Conservation (phyloP, 148 eudicot genomes). For the Mesembryanthemum crystallinum region DNA sequence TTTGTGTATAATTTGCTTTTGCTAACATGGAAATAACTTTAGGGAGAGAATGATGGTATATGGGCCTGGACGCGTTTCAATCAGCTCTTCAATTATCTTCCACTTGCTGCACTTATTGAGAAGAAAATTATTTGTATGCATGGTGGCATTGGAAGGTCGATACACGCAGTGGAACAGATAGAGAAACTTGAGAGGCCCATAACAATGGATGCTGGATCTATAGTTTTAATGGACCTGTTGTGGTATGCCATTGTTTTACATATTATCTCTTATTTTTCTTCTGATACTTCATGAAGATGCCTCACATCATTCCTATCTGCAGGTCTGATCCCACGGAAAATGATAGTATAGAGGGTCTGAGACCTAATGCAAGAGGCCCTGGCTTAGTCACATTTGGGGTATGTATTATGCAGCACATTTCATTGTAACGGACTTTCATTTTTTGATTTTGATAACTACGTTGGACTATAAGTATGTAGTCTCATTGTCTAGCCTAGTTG, state of each 20-base stretch:
- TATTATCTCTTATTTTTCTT: slow-evolving; percentile 10
- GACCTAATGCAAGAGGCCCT: slow-evolving; percentile 97
- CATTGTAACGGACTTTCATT: background rate
- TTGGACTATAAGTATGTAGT: background rate
- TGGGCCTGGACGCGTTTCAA: slow-evolving; percentile 99
- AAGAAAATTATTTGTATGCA: slow-evolving; percentile 98
- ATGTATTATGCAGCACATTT: slow-evolving; percentile 28
- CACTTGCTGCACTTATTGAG: slow-evolving; percentile 94
- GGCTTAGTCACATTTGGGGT: slow-evolving; percentile 98
- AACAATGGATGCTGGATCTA: slow-evolving; percentile 96
- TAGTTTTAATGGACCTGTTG: slow-evolving; percentile 89
- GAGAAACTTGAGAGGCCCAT: slow-evolving; percentile 95
- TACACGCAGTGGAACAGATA: slow-evolving; percentile 87
- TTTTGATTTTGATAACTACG: background rate
- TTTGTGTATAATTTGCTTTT: background rate
- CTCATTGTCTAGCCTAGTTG: background rate
- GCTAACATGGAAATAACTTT: slow-evolving; percentile 28
- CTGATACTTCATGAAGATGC: background rate
- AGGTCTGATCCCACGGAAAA: slow-evolving; percentile 99
- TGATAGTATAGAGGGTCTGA: slow-evolving; percentile 89
- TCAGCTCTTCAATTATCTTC: slow-evolving; percentile 92
- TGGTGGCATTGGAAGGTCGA: slow-evolving; percentile 97
- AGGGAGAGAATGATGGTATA: slow-evolving; percentile 97
- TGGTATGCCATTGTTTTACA: slow-evolving; percentile 46
- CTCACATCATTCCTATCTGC: slow-evolving; percentile 27